phyloP scores from a whole-genome alignment of 495 filamentous ascomycete genomes.

The Bacidia gigantensis region DNA sequence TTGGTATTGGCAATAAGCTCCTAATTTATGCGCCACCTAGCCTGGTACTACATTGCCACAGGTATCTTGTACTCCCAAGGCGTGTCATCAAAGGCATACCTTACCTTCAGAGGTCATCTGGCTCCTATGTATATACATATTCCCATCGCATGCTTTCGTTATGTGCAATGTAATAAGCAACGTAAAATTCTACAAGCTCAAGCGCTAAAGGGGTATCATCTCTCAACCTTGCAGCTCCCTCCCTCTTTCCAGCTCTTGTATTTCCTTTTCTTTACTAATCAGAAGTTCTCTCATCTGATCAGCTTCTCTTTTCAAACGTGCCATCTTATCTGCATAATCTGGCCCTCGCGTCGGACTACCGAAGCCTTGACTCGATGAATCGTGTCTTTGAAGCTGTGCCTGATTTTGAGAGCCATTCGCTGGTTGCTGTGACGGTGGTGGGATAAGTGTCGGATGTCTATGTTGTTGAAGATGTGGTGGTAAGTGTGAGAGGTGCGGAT shows the following conservation, averaged over 20 bases:
- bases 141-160: background rate
- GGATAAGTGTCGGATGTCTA: constrained; percentile 21
- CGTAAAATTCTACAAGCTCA: background rate
- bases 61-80: background rate
- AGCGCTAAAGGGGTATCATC: background rate
- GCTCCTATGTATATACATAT: background rate
- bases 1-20: too few relatives aligned
- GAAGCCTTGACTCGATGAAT: constrained; percentile 23
- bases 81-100: background rate
- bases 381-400: constrained; percentile 5
- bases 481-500: constrained; percentile 31
- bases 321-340: constrained; percentile 47
- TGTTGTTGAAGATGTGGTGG: constrained; percentile 23
- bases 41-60: background rate
- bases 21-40: too few relatives aligned
- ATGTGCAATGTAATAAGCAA: background rate
- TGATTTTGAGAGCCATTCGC: constrained; percentile 16
- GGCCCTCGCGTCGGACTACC: constrained; percentile 29
- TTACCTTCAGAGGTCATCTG: too few relatives aligned
- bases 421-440: constrained; percentile 18
- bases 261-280: constrained; percentile 61
- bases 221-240: constrained; percentile 3
- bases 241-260: constrained; percentile 45
- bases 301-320: constrained; percentile 55
- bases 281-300: constrained; percentile 65